Evolutionary conservation across 768 basidiomycete species (phyloP), one percentile per base, ranked within the genome.

Genomic region (Cyclocybe aegerita): DNA sequence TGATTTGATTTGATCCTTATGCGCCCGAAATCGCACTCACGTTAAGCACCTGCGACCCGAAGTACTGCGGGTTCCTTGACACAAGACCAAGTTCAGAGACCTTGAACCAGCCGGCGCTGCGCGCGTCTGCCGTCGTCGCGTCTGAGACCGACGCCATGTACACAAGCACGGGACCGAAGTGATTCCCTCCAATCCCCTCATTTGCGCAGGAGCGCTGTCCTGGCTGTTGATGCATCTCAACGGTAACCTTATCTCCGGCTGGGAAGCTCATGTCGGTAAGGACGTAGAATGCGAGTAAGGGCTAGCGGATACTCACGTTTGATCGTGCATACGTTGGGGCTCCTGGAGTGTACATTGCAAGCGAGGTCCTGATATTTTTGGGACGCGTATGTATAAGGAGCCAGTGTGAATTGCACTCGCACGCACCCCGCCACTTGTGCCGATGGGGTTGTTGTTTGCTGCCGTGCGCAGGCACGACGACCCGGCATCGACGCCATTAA

Each of bases 221-320:
- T 4, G 75, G 74, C 60, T 80, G 77, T 59, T 76, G 75, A 57
- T 81, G 77, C 78, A 80, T 80, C 62, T 81, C 79, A 14, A 79
- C 78, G 11, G 76, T 75, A 39, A 79, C 65, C 8, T 55, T 57
- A 53, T 75, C 75, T 4, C 78, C 78, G 48, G 78, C 78, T 51
- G 16, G 23, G 42, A n/a, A 36, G 33, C 48, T 11, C 9, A 32
- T 32, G 30, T 7, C 23, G 12, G 14, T 39, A 15, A 47, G 31
- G 3, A 41, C 32, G n/a, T 29, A 6, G 35, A n/a, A n/a, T 10
- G 17, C 1, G 23, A 1, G n/a, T 15, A 31, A 14, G 15, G 15
- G 10, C 32, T 4, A n/a, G 12, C 4, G 17, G 43, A 46, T 3
- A 62, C 69, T 39, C 49, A 77, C 72, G 69, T 35, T 68, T 70